phyloP scores from a whole-genome alignment of 139 green algal genomes.

The Dunaliella sp. region DNA sequence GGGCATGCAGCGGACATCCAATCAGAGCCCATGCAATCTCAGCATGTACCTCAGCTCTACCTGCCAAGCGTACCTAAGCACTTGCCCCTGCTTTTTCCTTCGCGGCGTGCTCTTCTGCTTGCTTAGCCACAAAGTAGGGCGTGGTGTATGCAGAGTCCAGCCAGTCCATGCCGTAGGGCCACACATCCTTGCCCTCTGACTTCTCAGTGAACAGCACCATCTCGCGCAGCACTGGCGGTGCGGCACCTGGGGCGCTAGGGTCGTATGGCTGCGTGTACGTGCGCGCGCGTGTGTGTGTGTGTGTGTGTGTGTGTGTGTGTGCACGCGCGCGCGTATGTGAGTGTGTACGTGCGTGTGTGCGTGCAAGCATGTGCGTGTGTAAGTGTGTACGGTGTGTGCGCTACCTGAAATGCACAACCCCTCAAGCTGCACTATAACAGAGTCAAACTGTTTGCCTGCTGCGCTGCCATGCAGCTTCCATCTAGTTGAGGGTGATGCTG shows the following conservation, averaged over 20 bases:
- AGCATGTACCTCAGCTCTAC: no score
- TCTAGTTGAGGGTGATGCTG: no score
- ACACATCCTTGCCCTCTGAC: constrained; percentile 17
- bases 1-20: no score
- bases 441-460: no score
- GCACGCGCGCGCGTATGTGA: background rate
- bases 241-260: background rate
- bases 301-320: background rate
- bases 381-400: background rate
- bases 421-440: no score
- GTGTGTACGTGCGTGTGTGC: background rate
- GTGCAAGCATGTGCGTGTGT: background rate
- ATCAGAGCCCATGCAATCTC: no score
- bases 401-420: no score
- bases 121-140: constrained; percentile 43
- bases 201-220: constrained; percentile 22
- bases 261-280: background rate
- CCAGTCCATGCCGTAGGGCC: constrained; percentile 56
- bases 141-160: constrained; percentile 47
- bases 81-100: no score
- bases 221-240: background rate
- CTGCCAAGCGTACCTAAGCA: no score
- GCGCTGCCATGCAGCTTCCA: no score
- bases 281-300: background rate
- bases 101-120: constrained; percentile 18